Conservation (phyloP, 129 eudicot species). For the Flaveria trinervia region DNA sequence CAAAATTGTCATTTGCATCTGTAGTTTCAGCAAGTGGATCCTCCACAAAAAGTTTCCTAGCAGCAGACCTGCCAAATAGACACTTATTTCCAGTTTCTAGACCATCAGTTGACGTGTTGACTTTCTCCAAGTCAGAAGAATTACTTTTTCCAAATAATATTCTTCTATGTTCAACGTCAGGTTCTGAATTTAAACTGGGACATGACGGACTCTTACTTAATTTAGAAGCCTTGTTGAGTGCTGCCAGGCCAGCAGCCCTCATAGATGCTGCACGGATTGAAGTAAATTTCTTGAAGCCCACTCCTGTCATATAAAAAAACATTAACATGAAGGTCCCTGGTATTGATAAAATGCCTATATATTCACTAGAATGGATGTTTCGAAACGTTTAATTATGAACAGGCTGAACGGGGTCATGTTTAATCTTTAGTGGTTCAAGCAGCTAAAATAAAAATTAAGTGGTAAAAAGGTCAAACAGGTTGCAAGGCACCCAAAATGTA, state of each 20-base stretch:
- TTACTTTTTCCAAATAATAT: slow-evolving; percentile 31
- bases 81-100: slow-evolving; percentile 26
- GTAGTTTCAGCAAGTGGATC: slow-evolving; percentile 36
- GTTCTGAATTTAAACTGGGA: slow-evolving; percentile 27
- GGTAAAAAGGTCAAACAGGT: background rate
- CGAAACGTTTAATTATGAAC: background rate
- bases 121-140: slow-evolving; percentile 29
- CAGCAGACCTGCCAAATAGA: slow-evolving; percentile 52
- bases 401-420: background rate
- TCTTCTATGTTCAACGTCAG: slow-evolving; percentile 28
- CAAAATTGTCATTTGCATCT: slow-evolving; percentile 26
- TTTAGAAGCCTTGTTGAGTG: slow-evolving; percentile 48
- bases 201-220: slow-evolving; percentile 32
- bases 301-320: slow-evolving; percentile 30
- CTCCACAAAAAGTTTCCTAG: slow-evolving; percentile 67
- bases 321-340: background rate
- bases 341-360: background rate
- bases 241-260: slow-evolving; percentile 73
- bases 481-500: background rate
- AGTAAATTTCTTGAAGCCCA: slow-evolving; percentile 43
- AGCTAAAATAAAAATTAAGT: background rate
- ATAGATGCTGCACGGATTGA: slow-evolving; percentile 67
- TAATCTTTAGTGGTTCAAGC: background rate
- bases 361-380: background rate
- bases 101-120: slow-evolving; percentile 31